Conservation (phyloP, 495 filamentous ascomycete genomes). For the Clavariopsis aquatica region DNA sequence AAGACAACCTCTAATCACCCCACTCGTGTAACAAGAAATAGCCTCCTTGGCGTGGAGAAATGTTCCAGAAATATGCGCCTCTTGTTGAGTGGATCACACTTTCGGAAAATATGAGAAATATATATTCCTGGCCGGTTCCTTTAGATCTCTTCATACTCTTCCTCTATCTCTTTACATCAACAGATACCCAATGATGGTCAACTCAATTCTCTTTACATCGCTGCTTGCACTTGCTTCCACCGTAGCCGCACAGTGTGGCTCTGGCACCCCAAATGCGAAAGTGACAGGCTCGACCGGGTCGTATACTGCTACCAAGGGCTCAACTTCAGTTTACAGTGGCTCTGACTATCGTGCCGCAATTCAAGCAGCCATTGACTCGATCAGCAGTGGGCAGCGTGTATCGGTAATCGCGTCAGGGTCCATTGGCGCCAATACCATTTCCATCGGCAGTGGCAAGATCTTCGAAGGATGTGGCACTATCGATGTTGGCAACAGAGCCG, state of each 20-base stretch:
- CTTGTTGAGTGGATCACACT: too few relatives aligned
- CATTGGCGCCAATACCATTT: conserved; percentile 39
- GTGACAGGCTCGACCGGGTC: conserved; percentile 47
- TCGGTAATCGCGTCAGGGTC: conserved; percentile 30
- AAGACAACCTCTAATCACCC: too few relatives aligned
- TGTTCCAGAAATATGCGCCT: too few relatives aligned
- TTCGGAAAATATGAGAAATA: too few relatives aligned
- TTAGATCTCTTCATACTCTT: too few relatives aligned
- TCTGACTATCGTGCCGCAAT: conserved; percentile 51
- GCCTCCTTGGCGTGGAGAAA: too few relatives aligned
- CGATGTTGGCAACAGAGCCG: conserved; percentile 46
- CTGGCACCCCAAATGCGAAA: conserved; percentile 44
- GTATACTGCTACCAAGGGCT: conserved; percentile 45
- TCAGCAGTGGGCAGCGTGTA: conserved; percentile 30
- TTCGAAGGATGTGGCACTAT: conserved; percentile 56
- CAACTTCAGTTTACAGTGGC: conserved; percentile 45
- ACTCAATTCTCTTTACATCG: conserved; percentile 29
- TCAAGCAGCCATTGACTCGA: conserved; percentile 43
- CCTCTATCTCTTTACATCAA: too few relatives aligned
- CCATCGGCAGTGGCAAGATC: conserved; percentile 49
- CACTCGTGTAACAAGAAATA: too few relatives aligned
- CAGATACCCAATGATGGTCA: too few relatives aligned
- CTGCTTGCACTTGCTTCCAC: conserved; percentile 40
- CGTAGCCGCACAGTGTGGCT: conserved; percentile 47
- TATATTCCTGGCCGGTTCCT: too few relatives aligned